A percentile compares a stretch with the other conserved stretches of the same genome.
phyloP scores from a whole-genome alignment of 345 rosid genomes.

The Arabis alpina region DNA sequence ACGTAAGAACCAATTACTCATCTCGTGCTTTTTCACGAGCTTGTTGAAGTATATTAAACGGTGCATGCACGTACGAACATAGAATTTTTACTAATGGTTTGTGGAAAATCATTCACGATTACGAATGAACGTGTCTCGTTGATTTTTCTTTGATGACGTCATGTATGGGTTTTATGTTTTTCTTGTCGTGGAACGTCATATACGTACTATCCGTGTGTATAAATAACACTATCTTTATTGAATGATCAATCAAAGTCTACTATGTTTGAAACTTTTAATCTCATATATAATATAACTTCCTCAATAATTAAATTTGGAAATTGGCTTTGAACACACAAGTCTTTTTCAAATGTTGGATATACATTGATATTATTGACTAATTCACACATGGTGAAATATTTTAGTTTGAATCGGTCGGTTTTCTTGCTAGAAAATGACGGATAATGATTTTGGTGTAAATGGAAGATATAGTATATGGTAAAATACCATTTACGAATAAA shows the following conservation, averaged over 20 bases:
- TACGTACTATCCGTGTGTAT: constrained; percentile 5
- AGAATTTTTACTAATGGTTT: not conserved
- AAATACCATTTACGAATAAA: not conserved
- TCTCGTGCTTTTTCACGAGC: constrained; percentile 1
- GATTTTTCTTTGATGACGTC: constrained; percentile 7
- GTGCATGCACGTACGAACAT: constrained; percentile 32
- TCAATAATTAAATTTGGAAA: not conserved
- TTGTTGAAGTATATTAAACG: not conserved
- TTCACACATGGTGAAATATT: not conserved
- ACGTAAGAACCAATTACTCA: constrained; percentile 25
- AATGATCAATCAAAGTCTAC: constrained; percentile 22
- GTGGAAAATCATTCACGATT: constrained; percentile 13
- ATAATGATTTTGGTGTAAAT: not conserved
- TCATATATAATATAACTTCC: not conserved
- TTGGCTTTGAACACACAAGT: not conserved
- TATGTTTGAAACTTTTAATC: constrained; percentile 35
- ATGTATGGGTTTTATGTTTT: constrained; percentile 14
- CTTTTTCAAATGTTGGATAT: constrained; percentile 3
- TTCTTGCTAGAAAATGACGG: not conserved
- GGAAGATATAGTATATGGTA: not conserved
- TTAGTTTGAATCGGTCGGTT: not conserved
- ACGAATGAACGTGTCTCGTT: not conserved
- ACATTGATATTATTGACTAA: not conserved
- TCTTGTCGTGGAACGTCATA: constrained; percentile 9
- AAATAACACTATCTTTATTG: not conserved